Conservation (phyloP, 306 rosid genomes). For the Delonix regia region DNA sequence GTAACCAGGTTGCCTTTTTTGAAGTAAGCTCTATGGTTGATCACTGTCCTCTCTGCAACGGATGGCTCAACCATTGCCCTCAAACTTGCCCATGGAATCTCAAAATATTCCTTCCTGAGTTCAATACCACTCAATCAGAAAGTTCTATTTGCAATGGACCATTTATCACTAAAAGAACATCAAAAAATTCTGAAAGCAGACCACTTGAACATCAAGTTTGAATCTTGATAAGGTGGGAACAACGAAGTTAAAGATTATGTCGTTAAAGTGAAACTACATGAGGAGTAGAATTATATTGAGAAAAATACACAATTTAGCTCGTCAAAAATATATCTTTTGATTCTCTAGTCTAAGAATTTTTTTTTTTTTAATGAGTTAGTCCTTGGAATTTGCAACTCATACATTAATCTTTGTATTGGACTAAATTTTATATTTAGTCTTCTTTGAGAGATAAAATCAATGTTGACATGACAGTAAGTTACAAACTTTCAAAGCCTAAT, state of each 20-base stretch:
- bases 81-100: constrained; percentile 84
- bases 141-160: not conserved
- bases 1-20: constrained; percentile 61
- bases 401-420: no score
- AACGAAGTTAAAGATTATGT: not conserved
- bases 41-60: constrained; percentile 66
- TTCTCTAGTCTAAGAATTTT: no score
- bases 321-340: no score
- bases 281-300: no score
- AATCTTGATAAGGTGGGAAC: not conserved
- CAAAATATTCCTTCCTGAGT: constrained; percentile 87
- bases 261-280: not conserved
- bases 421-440: no score
- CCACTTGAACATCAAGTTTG: not conserved
- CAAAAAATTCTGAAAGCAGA: not conserved
- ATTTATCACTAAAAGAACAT: constrained; percentile 19
- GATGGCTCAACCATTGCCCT: constrained; percentile 90
- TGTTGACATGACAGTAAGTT: no score
- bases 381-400: no score
- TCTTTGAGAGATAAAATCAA: no score
- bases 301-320: no score
- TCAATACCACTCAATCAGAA: constrained; percentile 21
- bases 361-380: no score
- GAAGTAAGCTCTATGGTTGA: constrained; percentile 78
- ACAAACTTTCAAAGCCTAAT: no score